Base-by-base conservation (phyloP, 139 green algal species). In the Klebsormidium nitens region DNA sequence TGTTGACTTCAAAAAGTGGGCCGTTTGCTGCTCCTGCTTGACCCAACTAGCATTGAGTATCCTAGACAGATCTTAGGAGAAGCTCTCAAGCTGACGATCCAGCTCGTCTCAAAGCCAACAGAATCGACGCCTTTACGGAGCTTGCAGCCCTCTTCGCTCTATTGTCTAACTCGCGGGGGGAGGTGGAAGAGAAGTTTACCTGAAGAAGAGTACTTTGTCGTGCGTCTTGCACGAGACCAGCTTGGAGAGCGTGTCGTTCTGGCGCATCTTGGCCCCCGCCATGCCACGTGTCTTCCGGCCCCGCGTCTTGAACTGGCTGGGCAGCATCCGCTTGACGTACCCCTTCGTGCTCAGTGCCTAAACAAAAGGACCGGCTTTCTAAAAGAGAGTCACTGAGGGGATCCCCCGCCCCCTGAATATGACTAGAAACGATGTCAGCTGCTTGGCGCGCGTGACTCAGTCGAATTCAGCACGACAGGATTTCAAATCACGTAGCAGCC, bases 261-360 rank as follows among this genome's bases (percentile, higher is more conserved):
- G 78, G 29, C 76, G 77, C 60, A 92, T 64, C 49, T 78, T 78
- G 5, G 78, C 80, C 0, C 69, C 81, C 3, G 67, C 59, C 69
- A 86, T 87, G 32, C 85, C 86, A 78, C 44, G 34, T 2, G 66
- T 78, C 6, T 61, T 52, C 28, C 75, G 36, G 5, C 34, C 17
- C 61, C 83, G 74, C 23, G 26, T 61, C 23, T 38, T 19, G 49
- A 95, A 92, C 8, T 77, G 67, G 63, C 88, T 77, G 0, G 70
- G 55, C n/a, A 55, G 58, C 82, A 95, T 90, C 38, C 90, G 81
- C 79, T 96, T 96, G 75, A 96, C 85, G 83, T 89, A 96, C n/a
- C 91, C 91, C 19, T 69, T 66, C 23, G 78, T 64, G 59, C 66
- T 87, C 69, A 91, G 81, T 2, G 86, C 69, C 2, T 95, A 29